These are phyloP conservation scores for Xylaria intraflava DNA, from an alignment of 495 filamentous ascomycete genomes.

Conservation along the genomic window DNA sequence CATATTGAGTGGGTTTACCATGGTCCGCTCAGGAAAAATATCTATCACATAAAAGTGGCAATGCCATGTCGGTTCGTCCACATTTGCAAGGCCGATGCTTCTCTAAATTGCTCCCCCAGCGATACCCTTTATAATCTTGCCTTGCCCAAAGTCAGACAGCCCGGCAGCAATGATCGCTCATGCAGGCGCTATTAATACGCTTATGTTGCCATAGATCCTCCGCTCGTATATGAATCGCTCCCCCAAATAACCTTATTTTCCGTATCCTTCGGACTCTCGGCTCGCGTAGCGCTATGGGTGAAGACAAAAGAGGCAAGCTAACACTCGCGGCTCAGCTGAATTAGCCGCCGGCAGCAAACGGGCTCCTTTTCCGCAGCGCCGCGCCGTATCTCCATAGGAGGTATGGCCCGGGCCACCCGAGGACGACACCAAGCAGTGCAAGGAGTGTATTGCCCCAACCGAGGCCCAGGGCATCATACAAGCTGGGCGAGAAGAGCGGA, in stretches of 20 bases:
- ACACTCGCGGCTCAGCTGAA: no score
- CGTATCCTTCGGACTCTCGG: background rate
- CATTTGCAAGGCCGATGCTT: background rate
- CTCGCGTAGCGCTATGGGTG: no score
- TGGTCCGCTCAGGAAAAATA: background rate
- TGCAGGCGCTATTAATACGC: no score
- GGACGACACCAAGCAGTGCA: conserved; percentile 44
- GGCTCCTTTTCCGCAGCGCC: conserved; percentile 48
- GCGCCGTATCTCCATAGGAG: conserved; percentile 46
- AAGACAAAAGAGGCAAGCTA: no score
- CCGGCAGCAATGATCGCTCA: no score
- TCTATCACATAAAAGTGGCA: background rate
- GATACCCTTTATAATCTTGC: background rate
- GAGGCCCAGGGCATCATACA: conserved; percentile 52
- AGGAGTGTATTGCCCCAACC: conserved; percentile 54
- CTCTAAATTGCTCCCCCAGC: background rate
- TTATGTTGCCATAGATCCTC: no score
- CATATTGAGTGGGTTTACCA: no score
- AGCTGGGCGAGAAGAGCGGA: conserved; percentile 64
- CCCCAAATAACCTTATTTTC: background rate
- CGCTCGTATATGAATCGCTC: no score
- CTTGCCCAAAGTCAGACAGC: background rate
- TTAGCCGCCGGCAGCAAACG: conserved; percentile 55
- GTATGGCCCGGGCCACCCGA: conserved; percentile 45
- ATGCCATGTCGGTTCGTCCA: background rate